Conservation (phyloP, 1,284 basidiomycete genomes). For the Heterobasidion irregulare region DNA sequence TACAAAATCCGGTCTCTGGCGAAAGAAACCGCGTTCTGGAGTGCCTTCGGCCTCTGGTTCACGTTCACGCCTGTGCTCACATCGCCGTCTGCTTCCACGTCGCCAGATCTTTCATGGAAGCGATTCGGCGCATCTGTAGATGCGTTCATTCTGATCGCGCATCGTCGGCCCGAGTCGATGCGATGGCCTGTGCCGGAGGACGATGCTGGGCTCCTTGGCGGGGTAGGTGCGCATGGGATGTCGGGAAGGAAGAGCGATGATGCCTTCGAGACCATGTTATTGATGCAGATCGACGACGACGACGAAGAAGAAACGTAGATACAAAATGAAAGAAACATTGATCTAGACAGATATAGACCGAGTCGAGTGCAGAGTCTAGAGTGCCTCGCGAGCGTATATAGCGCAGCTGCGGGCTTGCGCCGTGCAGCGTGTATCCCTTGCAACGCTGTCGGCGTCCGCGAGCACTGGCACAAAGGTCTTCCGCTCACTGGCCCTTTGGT, state of each 20-base stretch:
- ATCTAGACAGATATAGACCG: not conserved
- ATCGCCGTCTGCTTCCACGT: not conserved
- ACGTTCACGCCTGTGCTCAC: slow-evolving; percentile 53
- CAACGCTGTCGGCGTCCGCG: no score
- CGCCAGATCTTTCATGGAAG: slow-evolving; percentile 11
- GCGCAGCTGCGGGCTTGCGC: no score
- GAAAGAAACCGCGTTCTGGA: slow-evolving; percentile 79
- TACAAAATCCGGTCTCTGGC: slow-evolving; percentile 73
- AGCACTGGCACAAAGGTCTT: not conserved
- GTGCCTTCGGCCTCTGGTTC: slow-evolving; percentile 79
- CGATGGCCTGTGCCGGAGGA: slow-evolving; percentile 42
- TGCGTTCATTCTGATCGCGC: slow-evolving; percentile 53
- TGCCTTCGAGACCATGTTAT: slow-evolving; percentile 58
- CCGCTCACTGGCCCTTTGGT: no score
- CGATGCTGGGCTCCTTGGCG: slow-evolving; percentile 48
- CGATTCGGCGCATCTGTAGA: slow-evolving; percentile 30
- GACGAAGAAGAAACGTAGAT: slow-evolving; percentile 2
- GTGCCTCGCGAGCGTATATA: not conserved
- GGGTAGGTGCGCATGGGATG: slow-evolving; percentile 40
- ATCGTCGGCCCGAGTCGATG: slow-evolving; percentile 46
- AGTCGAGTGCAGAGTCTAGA: not conserved
- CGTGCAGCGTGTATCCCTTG: no score
- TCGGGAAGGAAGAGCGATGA: slow-evolving; percentile 43
- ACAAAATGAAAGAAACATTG: no score
- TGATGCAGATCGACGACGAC: slow-evolving; percentile 36